Evolutionary conservation across 257 asterid genomes (phyloP), one percentile per base, ranked within the genome.

Genomic region (Thymus quinquecostatus): DNA sequence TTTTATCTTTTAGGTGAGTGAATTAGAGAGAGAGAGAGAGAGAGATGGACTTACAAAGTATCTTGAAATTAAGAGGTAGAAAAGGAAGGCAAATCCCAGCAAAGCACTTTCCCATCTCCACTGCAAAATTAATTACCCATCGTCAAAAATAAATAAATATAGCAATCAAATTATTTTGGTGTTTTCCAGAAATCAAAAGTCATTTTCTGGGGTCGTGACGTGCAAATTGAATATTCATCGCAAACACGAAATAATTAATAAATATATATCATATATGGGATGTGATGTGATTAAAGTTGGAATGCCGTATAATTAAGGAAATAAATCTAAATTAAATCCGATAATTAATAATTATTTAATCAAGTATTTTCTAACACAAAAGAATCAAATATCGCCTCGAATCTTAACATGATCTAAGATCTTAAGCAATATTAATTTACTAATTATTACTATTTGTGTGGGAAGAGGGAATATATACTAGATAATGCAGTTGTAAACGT

Each of bases 21-120:
- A 45, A 64, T 44, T 44, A 27, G 21, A 41, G 41, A 1, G 4
- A 21, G 10, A 61, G 10, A 61, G 13, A 13, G 9, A 8, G 13
- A 41, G 27, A 33, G 45, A 36, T 29, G 34, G 69, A 85, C 99
- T 92, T 84, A 95, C 99, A 45, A 92, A 80, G 79, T 62, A 87
- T 88, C 89, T 83, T 28, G 98, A 87, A 3, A 83, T 75, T 27
- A 92, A 82, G 59, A 95, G 89, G 96, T 85, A 95, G 88, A 90
- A 89, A 43, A 95, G 93, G 87, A 95, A 95, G 51, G 84, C 83
- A 76, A 75, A 76, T 73, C 99, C 99, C 82, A 95, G 68, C 63
- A 95, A 81, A 7, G 96, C 98, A 78, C 98, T 95, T 73, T 95
- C 91, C 99, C 99, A 95, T 87, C 92, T 84, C 99, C 99, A 95